Evolutionary conservation across 345 rosid genomes (phyloP), one percentile per base, ranked within the genome.

Genomic region (Erodium maritimum): DNA sequence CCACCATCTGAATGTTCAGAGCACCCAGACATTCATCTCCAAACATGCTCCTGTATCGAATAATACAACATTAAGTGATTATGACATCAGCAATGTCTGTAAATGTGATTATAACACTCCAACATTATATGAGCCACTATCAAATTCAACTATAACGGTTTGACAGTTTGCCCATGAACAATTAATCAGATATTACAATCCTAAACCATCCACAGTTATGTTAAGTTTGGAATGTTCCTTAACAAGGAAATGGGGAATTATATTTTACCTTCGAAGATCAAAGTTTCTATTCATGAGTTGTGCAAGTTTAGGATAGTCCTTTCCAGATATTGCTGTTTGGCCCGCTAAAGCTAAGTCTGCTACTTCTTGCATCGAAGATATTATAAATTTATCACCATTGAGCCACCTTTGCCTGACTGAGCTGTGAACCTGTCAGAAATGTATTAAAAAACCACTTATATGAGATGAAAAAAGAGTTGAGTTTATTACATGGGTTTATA

Each of bases 1-100:
- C 94, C 79, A 89, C 94, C 96, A 93, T 89, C 73, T 93, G 82
- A 64, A 93, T 71, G 80, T 87, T 89, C 60, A 85, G 18, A 14
- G 71, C 77, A 54, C 94, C 95, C 4, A 93, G 75, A 66, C 74
- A 80, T 12, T 82, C 95, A 57, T 87, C 91, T 37, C 99, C 97
- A 64, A 85, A 89, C 95, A 87, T 87, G 54, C 71, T 65, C 83
- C 99, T 87, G 57, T 25, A 7, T 25, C 33, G 7, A 25, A 25
- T 7, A 25, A 25, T 3, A 25, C 33, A 25, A 25, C n/a, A n/a
- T n/a, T n/a, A n/a, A n/a, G n/a, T n/a, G n/a, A n/a, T n/a, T n/a
- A n/a, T n/a, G n/a, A n/a, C n/a, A n/a, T n/a, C n/a, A n/a, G n/a
- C n/a, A n/a, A n/a, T n/a, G n/a, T n/a, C n/a, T n/a, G n/a, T n/a